These are phyloP conservation scores for Chalaropsis thielavioides DNA, from an alignment of 2,329 filamentous ascomycete genomes.

Conservation along the genomic window DNA sequence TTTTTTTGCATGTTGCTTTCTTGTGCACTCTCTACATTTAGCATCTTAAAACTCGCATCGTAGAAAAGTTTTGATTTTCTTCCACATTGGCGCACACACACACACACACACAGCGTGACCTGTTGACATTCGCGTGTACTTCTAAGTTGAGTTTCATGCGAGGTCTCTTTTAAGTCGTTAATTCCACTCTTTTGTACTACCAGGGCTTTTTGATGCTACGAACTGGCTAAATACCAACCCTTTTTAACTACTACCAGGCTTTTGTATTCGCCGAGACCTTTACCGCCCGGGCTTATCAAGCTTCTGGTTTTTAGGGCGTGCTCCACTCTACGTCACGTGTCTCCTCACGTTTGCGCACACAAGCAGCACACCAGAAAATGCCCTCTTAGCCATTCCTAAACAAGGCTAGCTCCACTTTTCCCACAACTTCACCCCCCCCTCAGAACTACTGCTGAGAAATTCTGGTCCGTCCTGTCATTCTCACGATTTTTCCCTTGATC, in stretches of 20 bases:
- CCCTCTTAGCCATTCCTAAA: slow-evolving; percentile 16
- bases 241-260: background rate
- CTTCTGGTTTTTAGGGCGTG: slow-evolving; percentile 12
- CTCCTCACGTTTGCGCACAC: slow-evolving; percentile 15
- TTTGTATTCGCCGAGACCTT: background rate
- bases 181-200: background rate
- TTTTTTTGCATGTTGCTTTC: background rate
- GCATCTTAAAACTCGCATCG: background rate
- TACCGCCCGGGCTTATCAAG: background rate
- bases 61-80: slow-evolving; percentile 4
- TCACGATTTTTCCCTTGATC: slow-evolving; percentile 18
- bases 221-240: background rate
- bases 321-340: slow-evolving; percentile 17
- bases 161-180: too few species aligned
- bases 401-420: slow-evolving; percentile 15
- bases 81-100: background rate
- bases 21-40: background rate
- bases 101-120: background rate
- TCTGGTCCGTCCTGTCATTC: slow-evolving; percentile 17
- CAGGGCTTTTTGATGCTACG: too few species aligned
- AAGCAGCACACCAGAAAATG: slow-evolving; percentile 15
- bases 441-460: slow-evolving; percentile 18
- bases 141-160: background rate
- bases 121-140: too few species aligned
- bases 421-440: slow-evolving; percentile 17